Base-by-base conservation (phyloP, 768 basidiomycete species). In the Rhizopogon vulgaris region DNA sequence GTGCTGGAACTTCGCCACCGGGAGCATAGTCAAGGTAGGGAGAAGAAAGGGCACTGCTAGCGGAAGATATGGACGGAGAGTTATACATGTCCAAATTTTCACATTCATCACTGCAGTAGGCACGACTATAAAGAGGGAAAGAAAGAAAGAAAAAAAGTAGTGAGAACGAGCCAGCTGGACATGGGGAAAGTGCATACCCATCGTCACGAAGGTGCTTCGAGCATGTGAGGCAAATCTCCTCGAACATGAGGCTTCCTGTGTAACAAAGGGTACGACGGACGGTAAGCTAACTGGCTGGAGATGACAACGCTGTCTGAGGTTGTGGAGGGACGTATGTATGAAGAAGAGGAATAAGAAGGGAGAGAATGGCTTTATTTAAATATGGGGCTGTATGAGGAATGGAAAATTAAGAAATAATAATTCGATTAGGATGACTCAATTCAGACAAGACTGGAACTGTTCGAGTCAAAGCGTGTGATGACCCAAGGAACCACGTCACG, bases 211-310 rank as follows among this genome's bases (percentile, higher is more conserved):
- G 75, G 50, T 79, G 79, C 67, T 78, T 82, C 49, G 85, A 84
- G 64, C 87, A 90, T 49, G 77, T 71, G 52, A 90, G 76, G 64
- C 87, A 90, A 61, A 83, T 75, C 74, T 88, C 86, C 77, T 87
- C 83, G 68, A 86, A 88, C 87, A 89, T 90, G 60, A 59, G 61
- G 52, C 49, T 30, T 52, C 50, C n/a, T 45, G 57, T 11, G 40
- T 22, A 41, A 55, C 51, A 46, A 54, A 46, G 58, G 46, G 17
- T 11, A 17, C 17, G 24, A 14, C 25, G 48, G 24, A 14, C 25
- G 48, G 38, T 25, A 54, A 22, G 36, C 39, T 41, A 24, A 37
- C 32, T 41, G 38, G n/a, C 42, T 22, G 12, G 11, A 39, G 49
- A 48, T 28, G 28, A 37, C 38, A 43, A 22, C 25, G 49, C 37